phyloP scores from a whole-genome alignment of 108 stramenopile species.

The Chaetoceros muelleri region DNA sequence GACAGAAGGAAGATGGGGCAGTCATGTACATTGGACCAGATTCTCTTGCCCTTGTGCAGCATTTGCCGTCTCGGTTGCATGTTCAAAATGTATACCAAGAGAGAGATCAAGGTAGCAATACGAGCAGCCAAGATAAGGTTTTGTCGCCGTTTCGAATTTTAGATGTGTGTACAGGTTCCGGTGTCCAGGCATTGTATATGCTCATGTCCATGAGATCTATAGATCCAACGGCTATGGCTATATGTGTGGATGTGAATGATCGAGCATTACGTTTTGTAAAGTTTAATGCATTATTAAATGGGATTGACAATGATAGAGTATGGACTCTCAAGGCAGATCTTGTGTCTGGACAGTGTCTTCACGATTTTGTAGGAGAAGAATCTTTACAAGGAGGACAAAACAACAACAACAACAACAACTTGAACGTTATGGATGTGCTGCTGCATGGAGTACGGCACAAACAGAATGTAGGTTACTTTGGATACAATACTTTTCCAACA shows the following conservation, averaged over 20 bases:
- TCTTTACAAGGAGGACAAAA: background rate
- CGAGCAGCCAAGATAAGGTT: conserved; percentile 1
- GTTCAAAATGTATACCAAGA: background rate
- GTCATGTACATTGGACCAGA: conserved; percentile 87
- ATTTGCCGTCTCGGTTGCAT: conserved; percentile 16
- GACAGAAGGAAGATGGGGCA: conserved; percentile 23
- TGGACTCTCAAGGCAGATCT: background rate
- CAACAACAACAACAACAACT: background rate
- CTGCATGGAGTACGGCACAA: too few relatives aligned
- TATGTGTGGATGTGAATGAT: conserved; percentile 55
- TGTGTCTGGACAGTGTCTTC: background rate
- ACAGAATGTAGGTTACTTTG: too few relatives aligned
- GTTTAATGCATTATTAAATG: conserved; percentile 59
- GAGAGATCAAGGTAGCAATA: background rate
- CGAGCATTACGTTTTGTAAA: conserved; percentile 48
- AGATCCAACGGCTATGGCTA: conserved; percentile 7
- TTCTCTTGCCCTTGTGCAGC: conserved; percentile 62
- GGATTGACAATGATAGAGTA: conserved; percentile 11
- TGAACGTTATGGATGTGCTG: conserved; percentile 8
- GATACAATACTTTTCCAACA: too few relatives aligned
- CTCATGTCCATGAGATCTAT: conserved; percentile 1
- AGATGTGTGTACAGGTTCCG: conserved; percentile 64
- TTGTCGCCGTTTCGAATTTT: conserved; percentile 18
- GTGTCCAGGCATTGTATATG: conserved; percentile 54
- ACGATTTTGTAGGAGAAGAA: background rate